Base-by-base conservation (phyloP, 352 stramenopile species). In the Pilasporangium apinafurcum region DNA sequence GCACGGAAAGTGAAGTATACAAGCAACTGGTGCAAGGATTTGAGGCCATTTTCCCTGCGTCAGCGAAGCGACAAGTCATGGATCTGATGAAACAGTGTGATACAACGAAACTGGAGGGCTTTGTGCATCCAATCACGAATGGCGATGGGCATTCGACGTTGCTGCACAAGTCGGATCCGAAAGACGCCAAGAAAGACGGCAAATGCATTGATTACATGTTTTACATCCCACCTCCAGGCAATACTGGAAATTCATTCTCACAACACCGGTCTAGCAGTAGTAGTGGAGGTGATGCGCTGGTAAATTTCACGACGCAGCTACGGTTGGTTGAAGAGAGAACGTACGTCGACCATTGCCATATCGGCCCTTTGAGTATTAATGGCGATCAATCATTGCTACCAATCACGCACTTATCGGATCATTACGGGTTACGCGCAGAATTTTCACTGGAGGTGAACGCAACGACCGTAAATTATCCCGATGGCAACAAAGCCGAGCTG, bases 161-260 rank as follows among this genome's bases (percentile, higher is more conserved):
- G 17, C 37, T 69, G 9, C 80, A 89, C 45, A 54, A 38, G 24
- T 57, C 30, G 28, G 63, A 86, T 24, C 60, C 74, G 24, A 37
- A 66, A 8, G 68, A 59, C 1, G 57, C 38, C 1, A 54, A 84
- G 8, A 79, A 75, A 30, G 63, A 83, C 39, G 80, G 80, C 59
- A 92, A 92, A 44, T 92, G 80, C 52, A 92, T 92, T 45, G 80
- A 92, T 64, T 92, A 87, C 53, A 76, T 92, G 62, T 89, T 92
- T 45, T 83, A 84, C 54, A 70, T 74, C 32, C 65, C 75, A 0
- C n/a, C n/a, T n/a, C n/a, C n/a, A n/a, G n/a, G n/a, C n/a, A n/a
- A n/a, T n/a, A n/a, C n/a, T n/a, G n/a, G n/a, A n/a, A n/a, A n/a
- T n/a, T n/a, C n/a, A n/a, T n/a, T n/a, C n/a, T n/a, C n/a, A n/a